A percentile compares a stretch with the other conserved stretches of the same genome.
Evolutionary conservation across 345 rosid species (phyloP).

Genomic region (Hibiscus syriacus): DNA sequence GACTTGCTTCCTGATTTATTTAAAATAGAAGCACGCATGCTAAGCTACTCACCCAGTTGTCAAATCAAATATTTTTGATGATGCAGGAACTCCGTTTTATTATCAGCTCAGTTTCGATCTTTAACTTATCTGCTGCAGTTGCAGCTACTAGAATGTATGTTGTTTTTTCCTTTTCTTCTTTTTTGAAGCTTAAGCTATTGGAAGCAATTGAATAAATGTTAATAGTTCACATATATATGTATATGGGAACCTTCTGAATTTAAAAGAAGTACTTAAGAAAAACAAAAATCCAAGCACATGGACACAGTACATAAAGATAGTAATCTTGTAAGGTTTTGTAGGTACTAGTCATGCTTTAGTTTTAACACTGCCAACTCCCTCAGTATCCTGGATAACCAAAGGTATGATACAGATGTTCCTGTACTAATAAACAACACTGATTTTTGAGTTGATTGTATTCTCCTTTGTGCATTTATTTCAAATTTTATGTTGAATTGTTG

Average conservation of each 20-base stretch:
- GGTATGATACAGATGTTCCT: not conserved
- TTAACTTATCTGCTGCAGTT: constrained; percentile 90
- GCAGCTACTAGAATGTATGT: constrained; percentile 84
- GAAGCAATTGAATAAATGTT: not conserved
- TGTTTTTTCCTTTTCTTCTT: not conserved
- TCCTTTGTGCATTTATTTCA: not conserved
- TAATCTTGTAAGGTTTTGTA: constrained; percentile 3
- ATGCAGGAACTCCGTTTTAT: constrained; percentile 95
- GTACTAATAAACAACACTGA: not conserved
- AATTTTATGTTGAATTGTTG: not conserved
- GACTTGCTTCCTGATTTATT: constrained; percentile 9
- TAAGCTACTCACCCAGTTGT: not conserved
- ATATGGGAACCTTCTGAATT: not conserved
- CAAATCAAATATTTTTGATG: constrained; percentile 3
- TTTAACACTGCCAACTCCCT: too few relatives aligned
- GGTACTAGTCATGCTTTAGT: not conserved
- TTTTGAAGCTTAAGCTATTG: not conserved
- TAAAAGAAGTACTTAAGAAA: not conserved
- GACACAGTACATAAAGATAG: not conserved
- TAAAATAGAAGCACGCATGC: not conserved
- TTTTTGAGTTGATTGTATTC: not conserved
- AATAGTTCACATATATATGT: not conserved
- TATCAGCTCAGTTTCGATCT: constrained; percentile 81
- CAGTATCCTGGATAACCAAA: not conserved
- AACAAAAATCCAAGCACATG: not conserved